Conservation (phyloP, 2,329 filamentous ascomycete genomes). For the Trematosphaeria pertusa region DNA sequence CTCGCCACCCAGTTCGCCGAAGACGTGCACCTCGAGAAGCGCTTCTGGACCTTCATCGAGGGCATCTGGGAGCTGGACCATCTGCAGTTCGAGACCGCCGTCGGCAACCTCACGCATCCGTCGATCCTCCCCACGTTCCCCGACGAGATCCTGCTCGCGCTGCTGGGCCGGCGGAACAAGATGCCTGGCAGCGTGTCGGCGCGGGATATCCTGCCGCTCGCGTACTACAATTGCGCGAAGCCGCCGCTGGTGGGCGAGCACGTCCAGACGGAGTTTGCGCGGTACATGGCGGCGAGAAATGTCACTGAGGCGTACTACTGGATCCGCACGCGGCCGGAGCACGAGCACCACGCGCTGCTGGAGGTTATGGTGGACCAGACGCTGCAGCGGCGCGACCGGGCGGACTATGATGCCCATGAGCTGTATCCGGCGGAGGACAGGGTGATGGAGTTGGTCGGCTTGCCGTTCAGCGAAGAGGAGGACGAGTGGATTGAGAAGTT, state of each 20-base stretch:
- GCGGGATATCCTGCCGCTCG: constrained; percentile 64
- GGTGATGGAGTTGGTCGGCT: constrained; percentile 72
- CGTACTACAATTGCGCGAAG: constrained; percentile 79
- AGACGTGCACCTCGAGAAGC: constrained; percentile 71
- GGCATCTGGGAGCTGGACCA: constrained; percentile 83
- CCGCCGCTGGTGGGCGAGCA: constrained; percentile 71
- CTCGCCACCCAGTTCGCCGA: constrained; percentile 66
- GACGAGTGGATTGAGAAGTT: constrained; percentile 77
- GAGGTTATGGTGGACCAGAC: constrained; percentile 64
- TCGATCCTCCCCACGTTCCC: constrained; percentile 81
- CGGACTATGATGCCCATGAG: constrained; percentile 11
- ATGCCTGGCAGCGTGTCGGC: constrained; percentile 23
- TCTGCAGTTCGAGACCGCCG: constrained; percentile 68
- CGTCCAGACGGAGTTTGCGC: constrained; percentile 72
- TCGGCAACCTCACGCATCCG: constrained; percentile 80
- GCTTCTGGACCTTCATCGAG: constrained; percentile 81
- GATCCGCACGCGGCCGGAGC: constrained; percentile 68
- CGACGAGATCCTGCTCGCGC: constrained; percentile 77
- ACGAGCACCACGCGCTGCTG: constrained; percentile 69
- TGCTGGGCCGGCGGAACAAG: constrained; percentile 59
- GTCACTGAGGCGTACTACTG: constrained; percentile 78
- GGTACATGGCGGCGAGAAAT: constrained; percentile 70
- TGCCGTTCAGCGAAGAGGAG: constrained; percentile 75
- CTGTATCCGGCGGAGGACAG: constrained; percentile 56
- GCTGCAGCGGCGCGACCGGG: constrained; percentile 27